Conservation (phyloP, 257 asterid species). For the Solanum bulbocastanum region DNA sequence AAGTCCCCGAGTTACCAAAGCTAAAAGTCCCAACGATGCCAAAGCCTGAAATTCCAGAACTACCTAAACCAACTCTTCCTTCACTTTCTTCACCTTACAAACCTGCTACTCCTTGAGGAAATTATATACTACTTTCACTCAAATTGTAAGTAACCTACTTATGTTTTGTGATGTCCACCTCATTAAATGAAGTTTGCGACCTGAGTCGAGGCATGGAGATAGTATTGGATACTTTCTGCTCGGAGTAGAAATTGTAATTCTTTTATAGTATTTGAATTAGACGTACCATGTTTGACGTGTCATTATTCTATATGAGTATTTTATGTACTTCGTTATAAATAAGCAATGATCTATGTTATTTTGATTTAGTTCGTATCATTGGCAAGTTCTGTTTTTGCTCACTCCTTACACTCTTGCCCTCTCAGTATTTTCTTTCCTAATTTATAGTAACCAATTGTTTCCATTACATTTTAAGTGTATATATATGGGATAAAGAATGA, state of each 20-base stretch:
- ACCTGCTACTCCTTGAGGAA: not conserved
- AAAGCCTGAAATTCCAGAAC: not conserved
- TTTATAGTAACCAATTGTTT: not conserved
- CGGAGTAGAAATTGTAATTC: not conserved
- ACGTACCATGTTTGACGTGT: not conserved
- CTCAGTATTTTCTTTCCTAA: not conserved
- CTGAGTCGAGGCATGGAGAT: not conserved
- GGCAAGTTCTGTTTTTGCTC: not conserved
- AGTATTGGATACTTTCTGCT: not conserved
- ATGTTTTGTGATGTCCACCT: not conserved
- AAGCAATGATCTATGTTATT: not conserved
- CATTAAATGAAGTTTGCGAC: not conserved
- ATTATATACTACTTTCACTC: not conserved
- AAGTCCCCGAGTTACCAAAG: not conserved
- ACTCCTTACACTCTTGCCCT: not conserved
- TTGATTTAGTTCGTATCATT: not conserved
- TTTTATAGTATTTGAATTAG: not conserved
- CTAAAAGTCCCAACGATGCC: not conserved
- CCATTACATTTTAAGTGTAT: not conserved
- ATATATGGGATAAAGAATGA: not conserved
- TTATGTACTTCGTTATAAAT: not conserved
- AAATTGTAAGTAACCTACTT: not conserved
- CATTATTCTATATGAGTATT: not conserved
- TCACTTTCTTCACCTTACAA: not conserved
- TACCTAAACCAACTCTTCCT: not conserved